Conservation (phyloP, 2,329 filamentous ascomycete species). For the Epichloe gansuensis region DNA sequence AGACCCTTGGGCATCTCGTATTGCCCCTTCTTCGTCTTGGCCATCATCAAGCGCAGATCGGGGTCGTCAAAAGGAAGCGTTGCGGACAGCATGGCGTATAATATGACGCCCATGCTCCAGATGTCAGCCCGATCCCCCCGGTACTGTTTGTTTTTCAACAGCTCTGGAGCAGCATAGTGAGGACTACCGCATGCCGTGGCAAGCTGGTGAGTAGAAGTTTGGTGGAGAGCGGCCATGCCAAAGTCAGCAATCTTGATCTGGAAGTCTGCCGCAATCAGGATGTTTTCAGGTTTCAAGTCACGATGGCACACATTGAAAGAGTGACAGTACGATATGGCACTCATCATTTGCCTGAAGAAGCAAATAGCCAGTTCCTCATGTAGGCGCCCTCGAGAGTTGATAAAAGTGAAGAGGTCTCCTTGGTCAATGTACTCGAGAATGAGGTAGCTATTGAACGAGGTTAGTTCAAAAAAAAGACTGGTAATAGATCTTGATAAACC, state of each 20-base stretch:
- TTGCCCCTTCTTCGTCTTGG: constrained; percentile 43
- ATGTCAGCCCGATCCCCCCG: constrained; percentile 79
- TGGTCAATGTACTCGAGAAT: constrained; percentile 82
- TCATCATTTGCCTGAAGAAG: constrained; percentile 88
- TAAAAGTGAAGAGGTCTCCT: constrained; percentile 74
- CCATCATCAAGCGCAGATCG: constrained; percentile 49
- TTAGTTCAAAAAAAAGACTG: constrained; percentile 5
- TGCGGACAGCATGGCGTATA: constrained; percentile 78
- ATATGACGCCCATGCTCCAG: constrained; percentile 85
- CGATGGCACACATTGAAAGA: constrained; percentile 91
- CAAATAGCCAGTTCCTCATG: constrained; percentile 68
- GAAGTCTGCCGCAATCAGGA: constrained; percentile 62
- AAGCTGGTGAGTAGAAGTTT: constrained; percentile 65
- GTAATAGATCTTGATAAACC: background rate
- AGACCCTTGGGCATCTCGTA: constrained; percentile 52
- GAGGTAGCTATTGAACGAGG: constrained; percentile 54
- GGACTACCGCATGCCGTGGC: constrained; percentile 90
- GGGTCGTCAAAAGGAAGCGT: constrained; percentile 69
- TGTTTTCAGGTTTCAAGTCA: constrained; percentile 95
- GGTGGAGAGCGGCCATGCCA: constrained; percentile 86
- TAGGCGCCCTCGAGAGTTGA: constrained; percentile 60
- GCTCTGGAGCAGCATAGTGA: constrained; percentile 90
- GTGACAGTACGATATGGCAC: constrained; percentile 84
- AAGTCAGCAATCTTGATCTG: constrained; percentile 94
- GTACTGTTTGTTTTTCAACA: constrained; percentile 66